A percentile compares a stretch with the other conserved stretches of the same genome.
These are phyloP conservation scores for Chlorella vulgaris DNA, from an alignment of 139 green algal species.

Conservation along the genomic window DNA sequence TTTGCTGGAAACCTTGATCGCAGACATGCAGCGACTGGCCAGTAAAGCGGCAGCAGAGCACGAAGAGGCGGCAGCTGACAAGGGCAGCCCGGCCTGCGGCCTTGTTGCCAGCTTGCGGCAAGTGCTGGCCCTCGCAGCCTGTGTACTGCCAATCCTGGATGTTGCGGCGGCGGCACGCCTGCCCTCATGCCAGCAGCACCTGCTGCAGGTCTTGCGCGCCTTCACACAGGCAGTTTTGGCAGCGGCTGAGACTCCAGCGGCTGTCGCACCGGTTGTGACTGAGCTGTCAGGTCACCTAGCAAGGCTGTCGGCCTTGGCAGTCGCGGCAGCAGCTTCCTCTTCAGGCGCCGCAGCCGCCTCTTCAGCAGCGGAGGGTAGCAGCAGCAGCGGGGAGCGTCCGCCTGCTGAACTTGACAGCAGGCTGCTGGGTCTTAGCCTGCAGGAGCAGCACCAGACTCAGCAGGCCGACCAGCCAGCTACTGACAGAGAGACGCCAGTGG, in stretches of 20 bases:
- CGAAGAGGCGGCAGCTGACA: not conserved
- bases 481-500: not conserved
- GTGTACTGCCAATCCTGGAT: conserved; percentile 21
- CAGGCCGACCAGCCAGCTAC: not conserved
- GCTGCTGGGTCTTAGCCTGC: not conserved
- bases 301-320: conserved; percentile 3
- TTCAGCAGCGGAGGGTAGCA: not conserved
- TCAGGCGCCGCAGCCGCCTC: not conserved
- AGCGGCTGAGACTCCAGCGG: conserved; percentile 2
- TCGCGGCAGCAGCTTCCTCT: not conserved
- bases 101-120: not conserved
- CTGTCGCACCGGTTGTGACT: not conserved
- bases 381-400: not conserved
- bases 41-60: not conserved
- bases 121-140: conserved; percentile 17
- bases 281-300: conserved; percentile 10
- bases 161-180: not conserved
- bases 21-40: not conserved
- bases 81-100: not conserved
- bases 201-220: not conserved
- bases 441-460: not conserved
- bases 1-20: conserved; percentile 14
- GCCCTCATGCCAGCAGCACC: not conserved
- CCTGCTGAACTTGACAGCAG: not conserved
- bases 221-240: conserved; percentile 5